phyloP scores from a whole-genome alignment of 2,329 filamentous ascomycete genomes.

The Bipolaris cookei region DNA sequence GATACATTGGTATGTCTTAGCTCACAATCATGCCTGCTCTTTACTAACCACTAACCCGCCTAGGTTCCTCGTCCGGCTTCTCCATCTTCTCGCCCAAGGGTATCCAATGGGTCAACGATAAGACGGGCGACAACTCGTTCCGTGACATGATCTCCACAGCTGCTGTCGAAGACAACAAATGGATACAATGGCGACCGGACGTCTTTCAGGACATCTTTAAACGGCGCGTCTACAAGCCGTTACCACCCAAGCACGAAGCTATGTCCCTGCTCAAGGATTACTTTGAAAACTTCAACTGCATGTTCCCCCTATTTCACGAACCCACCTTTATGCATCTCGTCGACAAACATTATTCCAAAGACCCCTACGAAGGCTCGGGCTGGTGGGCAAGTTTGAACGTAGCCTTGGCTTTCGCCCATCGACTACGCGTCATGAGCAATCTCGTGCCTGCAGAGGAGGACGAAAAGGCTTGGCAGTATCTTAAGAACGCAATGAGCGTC shows the following conservation, averaged over 20 bases:
- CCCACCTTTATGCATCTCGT: constrained; percentile 98
- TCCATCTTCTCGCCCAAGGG: constrained; percentile 99
- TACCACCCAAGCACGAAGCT: constrained; percentile 87
- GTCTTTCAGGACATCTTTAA: constrained; percentile 92
- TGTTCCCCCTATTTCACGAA: constrained; percentile 97
- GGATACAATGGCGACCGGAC: constrained; percentile 98
- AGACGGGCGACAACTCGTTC: constrained; percentile 94
- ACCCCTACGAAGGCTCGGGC: constrained; percentile 92
- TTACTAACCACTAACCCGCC: constrained; percentile 15
- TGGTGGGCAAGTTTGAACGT: constrained; percentile 99
- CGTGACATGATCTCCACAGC: constrained; percentile 91
- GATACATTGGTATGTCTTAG: constrained; percentile 79
- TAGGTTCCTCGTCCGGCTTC: constrained; percentile 94
- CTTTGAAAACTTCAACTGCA: constrained; percentile 99
- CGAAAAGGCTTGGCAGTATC: constrained; percentile 89
- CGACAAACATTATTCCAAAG: constrained; percentile 87
- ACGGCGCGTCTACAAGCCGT: constrained; percentile 78
- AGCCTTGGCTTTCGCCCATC: constrained; percentile 88
- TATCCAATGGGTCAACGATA: constrained; percentile 97
- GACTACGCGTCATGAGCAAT: constrained; percentile 94
- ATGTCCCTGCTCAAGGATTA: constrained; percentile 88
- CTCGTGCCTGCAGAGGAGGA: constrained; percentile 89
- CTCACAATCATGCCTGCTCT: neutral
- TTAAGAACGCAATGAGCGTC: constrained; percentile 96
- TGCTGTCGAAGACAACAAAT: constrained; percentile 90